Base-by-base conservation (phyloP, 1,139 yeast genomes). In the Yamadazyma pseudoaaseri region DNA sequence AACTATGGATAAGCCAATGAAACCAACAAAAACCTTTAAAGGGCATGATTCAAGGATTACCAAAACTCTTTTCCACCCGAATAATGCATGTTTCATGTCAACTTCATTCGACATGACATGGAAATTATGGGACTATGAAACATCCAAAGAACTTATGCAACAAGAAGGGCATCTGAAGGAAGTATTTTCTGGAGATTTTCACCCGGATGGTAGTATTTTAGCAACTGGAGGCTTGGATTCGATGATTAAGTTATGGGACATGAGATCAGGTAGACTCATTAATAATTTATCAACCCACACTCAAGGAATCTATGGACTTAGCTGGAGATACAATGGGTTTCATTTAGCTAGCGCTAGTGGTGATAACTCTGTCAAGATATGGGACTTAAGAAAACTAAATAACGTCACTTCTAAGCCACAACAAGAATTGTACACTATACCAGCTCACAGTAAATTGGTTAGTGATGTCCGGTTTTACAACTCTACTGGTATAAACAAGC, bases 131-230 rank as follows among this genome's bases (percentile, higher is more conserved):
- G 97, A 92, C 55, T 43, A 78, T 1, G 61, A 62, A 8, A 73
- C 65, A 2, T 49, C 55, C 7, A 41, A 39, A 11, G 58, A 49
- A 22, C 39, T 70, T 16, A 25, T 59, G 16, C 66, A 65, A 29
- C 97, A 92, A 55, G 96, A 87, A 51, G 97, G 97, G 0, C 97
- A 92, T 51, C 67, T 87, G 1, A 81, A 79, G 47, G 92, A 80
- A 37, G 79, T 90, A 0, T 79, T 77, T 43, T 55, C 81, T 1
- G 61, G 86, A 2, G 60, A 75, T 1, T 73, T 84, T 44, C 96
- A 90, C 37, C 70, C 73, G 0, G 96, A 89, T 51, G 97, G 97
- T 1, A 68, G 92, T 3, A 55, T 92, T 5, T 54, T 83, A 8
- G 81, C 83, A 0, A 76, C 90, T 6, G 95, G 84, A 2, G 96